Evolutionary conservation across 495 filamentous ascomycete genomes (phyloP).

Genomic region (Amniculicola lignicola): DNA sequence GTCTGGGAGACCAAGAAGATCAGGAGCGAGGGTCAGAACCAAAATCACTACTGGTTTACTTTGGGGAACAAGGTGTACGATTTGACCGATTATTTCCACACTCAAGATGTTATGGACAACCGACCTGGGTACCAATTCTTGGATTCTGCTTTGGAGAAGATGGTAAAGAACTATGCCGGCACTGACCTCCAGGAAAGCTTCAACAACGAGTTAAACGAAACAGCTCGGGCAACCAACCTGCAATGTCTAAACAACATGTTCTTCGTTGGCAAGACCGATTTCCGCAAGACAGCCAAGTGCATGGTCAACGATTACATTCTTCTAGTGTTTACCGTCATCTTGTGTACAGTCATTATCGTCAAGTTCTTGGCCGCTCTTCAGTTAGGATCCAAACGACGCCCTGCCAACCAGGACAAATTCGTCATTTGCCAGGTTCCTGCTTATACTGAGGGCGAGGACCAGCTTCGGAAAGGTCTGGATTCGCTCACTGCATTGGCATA

Average conservation of each 20-base stretch:
- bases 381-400: conserved; percentile 86
- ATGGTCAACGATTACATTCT: conserved; percentile 91
- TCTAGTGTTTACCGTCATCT: conserved; percentile 75
- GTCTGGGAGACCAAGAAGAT: conserved; percentile 60
- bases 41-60: conserved; percentile 75
- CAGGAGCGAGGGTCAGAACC: conserved; percentile 59
- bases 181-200: conserved; percentile 68
- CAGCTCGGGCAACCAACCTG: conserved; percentile 54
- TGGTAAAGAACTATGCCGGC: conserved; percentile 73
- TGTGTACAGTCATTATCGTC: conserved; percentile 73
- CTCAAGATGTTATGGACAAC: conserved; percentile 52
- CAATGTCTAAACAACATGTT: conserved; percentile 82
- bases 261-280: conserved; percentile 79
- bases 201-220: conserved; percentile 48
- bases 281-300: conserved; percentile 71
- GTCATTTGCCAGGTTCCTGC: conserved; percentile 97
- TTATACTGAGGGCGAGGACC: conserved; percentile 96
- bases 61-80: conserved; percentile 76
- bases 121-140: conserved; percentile 62
- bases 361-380: conserved; percentile 96
- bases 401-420: conserved; percentile 92
- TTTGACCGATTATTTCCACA: conserved; percentile 85
- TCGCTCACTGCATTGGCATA: conserved; percentile 92
- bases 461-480: conserved; percentile 84
- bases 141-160: conserved; percentile 56